Evolutionary conservation across 1,139 yeast genomes (phyloP), one percentile per base, ranked within the genome.

Genomic region (Sugiyamaella neomexicana): DNA sequence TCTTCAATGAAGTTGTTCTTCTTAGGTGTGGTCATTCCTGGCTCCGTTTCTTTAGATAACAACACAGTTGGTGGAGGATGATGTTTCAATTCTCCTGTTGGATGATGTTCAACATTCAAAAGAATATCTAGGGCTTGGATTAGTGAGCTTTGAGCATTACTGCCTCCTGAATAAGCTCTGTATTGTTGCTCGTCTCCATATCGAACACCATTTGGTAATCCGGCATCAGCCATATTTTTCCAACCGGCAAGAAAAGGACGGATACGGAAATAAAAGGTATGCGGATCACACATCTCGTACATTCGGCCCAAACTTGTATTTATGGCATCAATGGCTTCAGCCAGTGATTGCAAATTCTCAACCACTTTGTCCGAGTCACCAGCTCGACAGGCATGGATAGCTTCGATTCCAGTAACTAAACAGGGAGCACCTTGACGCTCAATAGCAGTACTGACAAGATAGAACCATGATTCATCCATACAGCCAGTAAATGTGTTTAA

Each of bases 241-340:
- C 97, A 91, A 1, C 97, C 98, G 0, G 97, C 97, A 57, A 91
- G 74, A 65, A 80, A 91, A 0, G 98, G 97, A 64, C 98, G 79
- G 53, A 91, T 80, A 60, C 95, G 80, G 72, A 80, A 87, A 69
- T 89, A 91, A 67, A 91, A 91, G 1, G 86, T 84, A 68, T 89
- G 95, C 1, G 98, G 97, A 67, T 90, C 97, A 69, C 97, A 89
- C 87, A 86, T 86, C 62, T 90, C 96, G 67, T 88, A 91, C 95
- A 91, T 88, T 63, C 82, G 79, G 81, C 85, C 81, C 61, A 91
- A 72, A 0, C 87, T 80, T 2, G 85, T 75, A n/a, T 91, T 95
- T 62, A 91, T 74, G 55, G 76, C 74, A 67, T 89, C 96, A 47
- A 91, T 86, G 46, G 80, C 73, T 67, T 86, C 89, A 1, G 97